Evolutionary conservation across 208 protist species (phyloP).

Genomic region (Trichomonas gallinae): DNA sequence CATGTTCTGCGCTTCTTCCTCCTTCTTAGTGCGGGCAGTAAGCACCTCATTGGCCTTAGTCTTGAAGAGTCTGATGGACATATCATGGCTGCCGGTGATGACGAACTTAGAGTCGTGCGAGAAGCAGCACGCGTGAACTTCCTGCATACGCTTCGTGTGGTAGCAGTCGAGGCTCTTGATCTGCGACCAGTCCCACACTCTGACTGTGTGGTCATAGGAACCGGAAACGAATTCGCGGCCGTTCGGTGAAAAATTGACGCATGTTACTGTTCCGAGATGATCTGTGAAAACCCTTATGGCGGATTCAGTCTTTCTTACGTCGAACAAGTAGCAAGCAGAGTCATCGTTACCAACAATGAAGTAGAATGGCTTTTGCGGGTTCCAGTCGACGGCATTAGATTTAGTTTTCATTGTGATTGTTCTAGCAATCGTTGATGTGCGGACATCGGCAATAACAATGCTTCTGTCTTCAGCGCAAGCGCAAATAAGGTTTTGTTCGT

Average conservation of each 20-base stretch:
- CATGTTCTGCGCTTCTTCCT: background rate
- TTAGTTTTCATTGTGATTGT: background rate
- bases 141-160: background rate
- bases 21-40: background rate
- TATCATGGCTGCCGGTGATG: background rate
- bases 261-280: background rate
- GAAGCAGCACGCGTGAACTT: background rate
- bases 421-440: background rate
- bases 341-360: background rate
- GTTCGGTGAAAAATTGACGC: background rate
- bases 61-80: background rate
- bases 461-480: background rate
- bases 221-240: background rate
- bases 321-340: background rate
- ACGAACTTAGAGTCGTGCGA: background rate
- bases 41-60: background rate
- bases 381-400: background rate
- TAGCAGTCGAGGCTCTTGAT: background rate
- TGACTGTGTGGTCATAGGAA: background rate
- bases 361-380: background rate
- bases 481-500: background rate
- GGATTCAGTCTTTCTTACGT: background rate
- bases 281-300: background rate
- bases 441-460: background rate
- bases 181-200: background rate